Percentiles rank a stretch among this genome's conserved stretches.
These are phyloP conservation scores for Didymella arachidicola DNA, from an alignment of 2,329 filamentous ascomycete species.

Conservation along the genomic window DNA sequence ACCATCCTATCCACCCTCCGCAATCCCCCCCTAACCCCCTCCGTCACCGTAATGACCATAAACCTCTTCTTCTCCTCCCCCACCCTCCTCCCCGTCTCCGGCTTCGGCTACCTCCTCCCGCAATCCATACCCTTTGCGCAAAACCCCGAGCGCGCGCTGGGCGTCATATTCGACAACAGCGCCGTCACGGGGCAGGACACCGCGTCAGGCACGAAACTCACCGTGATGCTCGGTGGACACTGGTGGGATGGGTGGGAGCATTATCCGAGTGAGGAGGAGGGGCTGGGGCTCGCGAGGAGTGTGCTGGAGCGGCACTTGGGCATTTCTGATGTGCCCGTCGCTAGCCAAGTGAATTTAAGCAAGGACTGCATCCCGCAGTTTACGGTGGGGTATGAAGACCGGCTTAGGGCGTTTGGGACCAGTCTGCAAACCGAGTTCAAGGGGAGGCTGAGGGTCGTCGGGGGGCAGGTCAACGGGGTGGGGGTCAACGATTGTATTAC, in stretches of 20 bases:
- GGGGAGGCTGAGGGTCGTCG: constrained; percentile 69
- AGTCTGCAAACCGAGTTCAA: constrained; percentile 65
- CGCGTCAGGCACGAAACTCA: constrained; percentile 78
- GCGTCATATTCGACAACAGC: constrained; percentile 90
- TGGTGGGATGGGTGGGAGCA: constrained; percentile 76
- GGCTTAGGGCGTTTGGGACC: constrained; percentile 66
- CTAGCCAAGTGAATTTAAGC: constrained; percentile 68
- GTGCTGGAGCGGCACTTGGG: constrained; percentile 77
- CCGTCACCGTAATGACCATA: constrained; percentile 87
- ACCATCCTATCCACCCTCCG: constrained; percentile 44
- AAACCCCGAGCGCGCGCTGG: constrained; percentile 84
- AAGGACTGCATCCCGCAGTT: constrained; percentile 90
- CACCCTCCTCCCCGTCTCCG: constrained; percentile 69
- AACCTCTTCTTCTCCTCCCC: constrained; percentile 82
- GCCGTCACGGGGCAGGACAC: constrained; percentile 65
- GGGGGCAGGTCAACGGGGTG: constrained; percentile 58
- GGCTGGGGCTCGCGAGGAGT: constrained; percentile 71
- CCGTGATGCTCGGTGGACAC: constrained; percentile 94
- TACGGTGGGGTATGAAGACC: constrained; percentile 74
- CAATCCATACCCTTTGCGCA: constrained; percentile 71
- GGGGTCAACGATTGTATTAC: constrained; percentile 62
- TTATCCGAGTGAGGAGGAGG: constrained; percentile 71
- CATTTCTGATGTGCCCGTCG: constrained; percentile 69
- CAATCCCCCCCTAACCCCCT: constrained; percentile 62
- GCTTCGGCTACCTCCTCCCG: constrained; percentile 93